phyloP scores from a whole-genome alignment of 2,329 filamentous ascomycete genomes.

The Paraphaeosphaeria minitans region DNA sequence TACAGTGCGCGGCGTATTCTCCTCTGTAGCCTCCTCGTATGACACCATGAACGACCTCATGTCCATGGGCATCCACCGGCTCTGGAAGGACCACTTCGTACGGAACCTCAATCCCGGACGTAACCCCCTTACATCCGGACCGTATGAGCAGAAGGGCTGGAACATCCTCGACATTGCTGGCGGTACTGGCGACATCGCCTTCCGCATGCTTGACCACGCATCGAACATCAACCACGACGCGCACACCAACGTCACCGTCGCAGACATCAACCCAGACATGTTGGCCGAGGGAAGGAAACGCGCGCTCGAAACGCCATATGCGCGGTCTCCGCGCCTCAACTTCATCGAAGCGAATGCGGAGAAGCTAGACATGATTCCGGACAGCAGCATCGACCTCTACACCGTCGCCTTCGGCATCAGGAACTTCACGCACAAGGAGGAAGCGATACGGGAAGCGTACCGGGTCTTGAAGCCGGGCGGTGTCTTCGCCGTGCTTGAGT shows the following conservation, averaged over 20 bases:
- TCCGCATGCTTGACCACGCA: conserved; percentile 90
- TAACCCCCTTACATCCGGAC: conserved; percentile 52
- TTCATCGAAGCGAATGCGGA: conserved; percentile 95
- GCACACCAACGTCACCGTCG: conserved; percentile 83
- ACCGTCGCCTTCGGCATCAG: conserved; percentile 97
- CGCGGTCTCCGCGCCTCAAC: conserved; percentile 58
- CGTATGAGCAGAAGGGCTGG: conserved; percentile 55
- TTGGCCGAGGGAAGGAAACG: conserved; percentile 84
- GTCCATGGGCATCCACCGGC: conserved; percentile 93
- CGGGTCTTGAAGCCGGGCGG: conserved; percentile 92
- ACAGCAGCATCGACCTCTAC: conserved; percentile 85
- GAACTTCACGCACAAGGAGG: conserved; percentile 92
- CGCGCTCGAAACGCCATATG: conserved; percentile 66
- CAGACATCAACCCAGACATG: conserved; percentile 97
- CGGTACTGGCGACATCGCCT: conserved; percentile 96
- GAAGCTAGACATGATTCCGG: conserved; percentile 67
- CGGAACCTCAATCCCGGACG: conserved; percentile 84
- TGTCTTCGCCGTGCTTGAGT: conserved; percentile 95
- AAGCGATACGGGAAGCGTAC: conserved; percentile 80
- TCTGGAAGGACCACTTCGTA: conserved; percentile 98
- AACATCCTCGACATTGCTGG: conserved; percentile 94
- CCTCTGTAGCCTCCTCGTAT: conserved; percentile 91
- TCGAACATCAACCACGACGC: conserved; percentile 80
- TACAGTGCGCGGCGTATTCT: conserved; percentile 85
- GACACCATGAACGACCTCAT: conserved; percentile 99